phyloP scores from a whole-genome alignment of 2,329 filamentous ascomycete genomes.

The Colletotrichum lupini region DNA sequence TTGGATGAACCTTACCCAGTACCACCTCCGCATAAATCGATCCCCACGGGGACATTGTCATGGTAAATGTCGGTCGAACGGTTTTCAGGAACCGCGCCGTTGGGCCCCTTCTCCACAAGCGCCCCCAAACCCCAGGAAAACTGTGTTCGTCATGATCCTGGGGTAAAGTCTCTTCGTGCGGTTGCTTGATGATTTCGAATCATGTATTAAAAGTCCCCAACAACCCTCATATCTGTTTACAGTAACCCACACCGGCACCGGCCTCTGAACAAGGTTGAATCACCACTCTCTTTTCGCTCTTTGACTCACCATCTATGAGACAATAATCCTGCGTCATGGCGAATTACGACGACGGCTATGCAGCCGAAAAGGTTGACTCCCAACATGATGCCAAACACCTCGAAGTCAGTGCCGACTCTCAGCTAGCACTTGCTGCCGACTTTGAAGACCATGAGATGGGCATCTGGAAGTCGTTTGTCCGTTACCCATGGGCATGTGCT shows the following conservation, averaged over 20 bases:
- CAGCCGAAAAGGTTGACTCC: slow-evolving; percentile 20
- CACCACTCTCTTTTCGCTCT: background rate
- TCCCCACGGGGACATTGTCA: slow-evolving; percentile 21
- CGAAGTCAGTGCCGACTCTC: slow-evolving; percentile 12
- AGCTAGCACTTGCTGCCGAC: slow-evolving; percentile 15
- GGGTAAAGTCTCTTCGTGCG: background rate
- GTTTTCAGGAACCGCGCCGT: background rate
- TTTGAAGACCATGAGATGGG: slow-evolving; percentile 43
- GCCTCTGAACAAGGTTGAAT: background rate
- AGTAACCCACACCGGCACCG: too few species aligned
- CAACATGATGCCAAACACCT: slow-evolving; percentile 14
- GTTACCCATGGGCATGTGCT: slow-evolving; percentile 40
- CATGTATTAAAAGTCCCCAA: background rate
- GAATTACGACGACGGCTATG: slow-evolving; percentile 1
- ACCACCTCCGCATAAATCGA: slow-evolving; percentile 18
- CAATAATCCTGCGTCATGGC: background rate
- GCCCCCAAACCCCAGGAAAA: background rate
- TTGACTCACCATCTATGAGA: background rate
- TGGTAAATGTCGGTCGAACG: background rate
- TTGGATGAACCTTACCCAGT: background rate
- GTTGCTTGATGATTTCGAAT: background rate
- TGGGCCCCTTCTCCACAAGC: background rate
- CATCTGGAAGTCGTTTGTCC: slow-evolving; percentile 38
- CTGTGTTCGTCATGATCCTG: background rate
- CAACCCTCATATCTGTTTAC: background rate